Conservation (phyloP, 2,329 filamentous ascomycete genomes). For the Colletotrichum zoysiae region DNA sequence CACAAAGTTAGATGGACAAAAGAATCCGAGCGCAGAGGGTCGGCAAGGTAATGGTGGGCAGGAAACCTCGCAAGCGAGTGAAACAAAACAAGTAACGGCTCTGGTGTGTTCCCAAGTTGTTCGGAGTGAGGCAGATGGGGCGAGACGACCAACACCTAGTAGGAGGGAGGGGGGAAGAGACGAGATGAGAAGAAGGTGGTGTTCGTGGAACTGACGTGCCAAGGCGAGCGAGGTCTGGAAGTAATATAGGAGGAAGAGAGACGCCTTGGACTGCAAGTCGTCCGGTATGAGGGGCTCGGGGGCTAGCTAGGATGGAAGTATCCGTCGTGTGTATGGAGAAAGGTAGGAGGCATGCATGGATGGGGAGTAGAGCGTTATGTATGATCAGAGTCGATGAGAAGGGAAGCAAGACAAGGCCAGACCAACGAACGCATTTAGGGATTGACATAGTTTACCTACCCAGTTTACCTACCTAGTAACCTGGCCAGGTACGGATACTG, state of each 20-base stretch:
- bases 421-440: conserved; percentile 11
- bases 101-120: conserved; percentile 17
- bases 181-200: conserved; percentile 4
- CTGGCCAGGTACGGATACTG: no score
- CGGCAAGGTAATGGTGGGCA: conserved; percentile 17
- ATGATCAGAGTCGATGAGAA: conserved; percentile 6
- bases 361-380: conserved; percentile 9
- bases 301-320: conserved; percentile 2
- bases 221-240: conserved; percentile 31
- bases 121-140: conserved; percentile 33
- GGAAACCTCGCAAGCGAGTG: conserved; percentile 34
- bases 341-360: not conserved
- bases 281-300: conserved; percentile 3
- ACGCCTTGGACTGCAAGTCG: conserved; percentile 1
- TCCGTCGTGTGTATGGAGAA: not conserved
- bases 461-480: not conserved
- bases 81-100: conserved; percentile 41
- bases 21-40: conserved; percentile 21
- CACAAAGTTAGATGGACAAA: conserved; percentile 12
- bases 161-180: conserved; percentile 5
- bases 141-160: conserved; percentile 16
- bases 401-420: not conserved
- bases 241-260: conserved; percentile 20
- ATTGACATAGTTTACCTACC: not conserved
- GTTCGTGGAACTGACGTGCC: conserved; percentile 33